Percentiles rank a stretch among this genome's conserved stretches.
These are phyloP conservation scores for Penstemon newberryi DNA, from an alignment of 257 asterid genomes.

Conservation along the genomic window DNA sequence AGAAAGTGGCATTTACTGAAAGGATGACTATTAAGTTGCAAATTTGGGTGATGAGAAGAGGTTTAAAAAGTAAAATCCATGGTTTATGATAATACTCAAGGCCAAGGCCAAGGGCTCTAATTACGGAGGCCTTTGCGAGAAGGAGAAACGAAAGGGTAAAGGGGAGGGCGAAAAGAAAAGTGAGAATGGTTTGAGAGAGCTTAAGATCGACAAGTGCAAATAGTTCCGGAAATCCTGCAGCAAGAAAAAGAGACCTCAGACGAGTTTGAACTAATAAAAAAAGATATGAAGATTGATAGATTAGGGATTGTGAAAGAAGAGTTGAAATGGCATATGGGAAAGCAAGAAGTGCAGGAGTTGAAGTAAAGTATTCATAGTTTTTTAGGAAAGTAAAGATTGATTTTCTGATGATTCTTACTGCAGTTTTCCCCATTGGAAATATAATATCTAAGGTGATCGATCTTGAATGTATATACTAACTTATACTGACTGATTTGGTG, in stretches of 20 bases:
- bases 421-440: slow-evolving; percentile 43
- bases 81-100: background rate
- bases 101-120: slow-evolving; percentile 31
- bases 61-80: slow-evolving; percentile 22
- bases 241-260: slow-evolving; percentile 49
- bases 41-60: slow-evolving; percentile 47
- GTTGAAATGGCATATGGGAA: slow-evolving; percentile 63
- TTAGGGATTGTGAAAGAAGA: slow-evolving; percentile 54
- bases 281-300: slow-evolving; percentile 41
- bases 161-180: slow-evolving; percentile 54
- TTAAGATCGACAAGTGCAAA: slow-evolving; percentile 56
- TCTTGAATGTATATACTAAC: slow-evolving; percentile 8
- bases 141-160: slow-evolving; percentile 68
- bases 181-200: slow-evolving; percentile 66
- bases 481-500: background rate
- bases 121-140: slow-evolving; percentile 50
- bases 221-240: slow-evolving; percentile 70
- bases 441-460: slow-evolving; percentile 6
- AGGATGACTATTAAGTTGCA: slow-evolving; percentile 56
- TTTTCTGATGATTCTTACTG: slow-evolving; percentile 49
- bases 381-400: slow-evolving; percentile 71
- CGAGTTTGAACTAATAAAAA: slow-evolving; percentile 49
- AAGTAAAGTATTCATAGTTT: slow-evolving; percentile 58
- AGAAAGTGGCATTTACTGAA: slow-evolving; percentile 69
- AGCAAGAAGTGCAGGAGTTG: slow-evolving; percentile 55